phyloP scores from a whole-genome alignment of 805 yeast genomes.

The Spencermartinsiella europaea region DNA sequence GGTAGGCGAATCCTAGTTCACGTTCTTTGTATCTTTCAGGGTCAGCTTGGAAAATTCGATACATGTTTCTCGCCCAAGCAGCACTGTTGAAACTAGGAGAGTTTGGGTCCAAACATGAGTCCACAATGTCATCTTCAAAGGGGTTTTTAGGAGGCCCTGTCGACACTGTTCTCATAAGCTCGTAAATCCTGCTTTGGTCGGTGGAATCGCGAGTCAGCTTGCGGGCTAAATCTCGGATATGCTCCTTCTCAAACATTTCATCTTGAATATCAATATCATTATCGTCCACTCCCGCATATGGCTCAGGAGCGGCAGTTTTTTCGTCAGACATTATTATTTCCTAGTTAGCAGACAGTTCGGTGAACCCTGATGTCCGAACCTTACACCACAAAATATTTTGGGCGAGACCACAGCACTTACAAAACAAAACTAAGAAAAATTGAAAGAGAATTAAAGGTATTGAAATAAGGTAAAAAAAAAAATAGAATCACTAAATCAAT shows the following conservation, averaged over 20 bases:
- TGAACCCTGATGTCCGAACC: too few species aligned
- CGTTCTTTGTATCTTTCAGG: conserved; percentile 56
- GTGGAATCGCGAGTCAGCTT: conserved; percentile 14
- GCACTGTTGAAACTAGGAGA: conserved; percentile 49
- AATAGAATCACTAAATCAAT: too few species aligned
- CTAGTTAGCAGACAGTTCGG: too few species aligned
- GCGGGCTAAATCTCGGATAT: conserved; percentile 17
- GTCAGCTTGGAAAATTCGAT: conserved; percentile 46
- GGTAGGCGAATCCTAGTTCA: conserved; percentile 58
- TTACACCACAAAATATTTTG: too few species aligned
- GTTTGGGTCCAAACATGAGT: conserved; percentile 54
- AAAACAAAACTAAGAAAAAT: too few species aligned
- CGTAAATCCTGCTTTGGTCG: conserved; percentile 1
- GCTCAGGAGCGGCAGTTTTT: not conserved
- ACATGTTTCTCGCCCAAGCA: conserved; percentile 61
- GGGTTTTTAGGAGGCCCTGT: conserved; percentile 19
- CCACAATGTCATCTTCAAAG: conserved; percentile 25
- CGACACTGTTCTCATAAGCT: not conserved
- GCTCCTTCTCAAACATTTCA: conserved; percentile 7
- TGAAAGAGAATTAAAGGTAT: too few species aligned
- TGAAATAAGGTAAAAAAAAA: too few species aligned
- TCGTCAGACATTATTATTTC: not conserved
- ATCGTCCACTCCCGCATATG: not conserved
- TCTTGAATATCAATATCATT: not conserved
- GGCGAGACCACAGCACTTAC: too few species aligned